These are phyloP conservation scores for Vanrija humicola DNA, from an alignment of 1,284 basidiomycete species.

Conservation along the genomic window DNA sequence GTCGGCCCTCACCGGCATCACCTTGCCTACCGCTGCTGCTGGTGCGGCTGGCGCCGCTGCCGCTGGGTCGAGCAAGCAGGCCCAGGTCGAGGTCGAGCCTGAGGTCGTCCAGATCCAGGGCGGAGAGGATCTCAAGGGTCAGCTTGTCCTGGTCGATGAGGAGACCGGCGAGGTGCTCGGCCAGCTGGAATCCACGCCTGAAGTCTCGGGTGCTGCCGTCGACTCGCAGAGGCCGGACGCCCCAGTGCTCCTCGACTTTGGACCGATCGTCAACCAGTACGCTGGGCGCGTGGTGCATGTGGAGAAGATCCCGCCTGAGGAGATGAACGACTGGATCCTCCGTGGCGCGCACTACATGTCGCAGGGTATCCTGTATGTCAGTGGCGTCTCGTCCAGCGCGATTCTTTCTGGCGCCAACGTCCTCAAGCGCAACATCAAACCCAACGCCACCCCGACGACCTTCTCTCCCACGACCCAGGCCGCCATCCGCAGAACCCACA, in stretches of 20 bases:
- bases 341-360: constrained; percentile 56
- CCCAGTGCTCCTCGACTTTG: constrained; percentile 70
- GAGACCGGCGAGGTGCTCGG: constrained; percentile 69
- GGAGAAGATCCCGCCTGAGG: constrained; percentile 62
- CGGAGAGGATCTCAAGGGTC: constrained; percentile 59
- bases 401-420: constrained; percentile 61
- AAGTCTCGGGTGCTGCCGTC: constrained; percentile 55
- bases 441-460: constrained; percentile 55
- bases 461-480: constrained; percentile 62
- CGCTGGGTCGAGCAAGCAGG: too few species aligned
- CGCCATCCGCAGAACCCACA: constrained; percentile 60
- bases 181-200: constrained; percentile 60
- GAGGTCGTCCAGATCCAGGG: constrained; percentile 1
- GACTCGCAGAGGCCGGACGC: constrained; percentile 55
- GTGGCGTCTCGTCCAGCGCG: constrained; percentile 60
- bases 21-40: constrained; percentile 8
- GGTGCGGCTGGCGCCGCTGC: background rate
- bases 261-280: constrained; percentile 50
- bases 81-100: too few species aligned
- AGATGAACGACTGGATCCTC: constrained; percentile 63
- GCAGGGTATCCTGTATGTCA: constrained; percentile 61
- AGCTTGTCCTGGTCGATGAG: constrained; percentile 69
- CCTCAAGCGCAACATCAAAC: constrained; percentile 60
- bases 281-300: constrained; percentile 49
- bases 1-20: constrained; percentile 27